Percentiles rank a stretch among this genome's conserved stretches.
Evolutionary conservation across 192 early-diverging fungal species (phyloP).

Genomic region (Podila minutissima): DNA sequence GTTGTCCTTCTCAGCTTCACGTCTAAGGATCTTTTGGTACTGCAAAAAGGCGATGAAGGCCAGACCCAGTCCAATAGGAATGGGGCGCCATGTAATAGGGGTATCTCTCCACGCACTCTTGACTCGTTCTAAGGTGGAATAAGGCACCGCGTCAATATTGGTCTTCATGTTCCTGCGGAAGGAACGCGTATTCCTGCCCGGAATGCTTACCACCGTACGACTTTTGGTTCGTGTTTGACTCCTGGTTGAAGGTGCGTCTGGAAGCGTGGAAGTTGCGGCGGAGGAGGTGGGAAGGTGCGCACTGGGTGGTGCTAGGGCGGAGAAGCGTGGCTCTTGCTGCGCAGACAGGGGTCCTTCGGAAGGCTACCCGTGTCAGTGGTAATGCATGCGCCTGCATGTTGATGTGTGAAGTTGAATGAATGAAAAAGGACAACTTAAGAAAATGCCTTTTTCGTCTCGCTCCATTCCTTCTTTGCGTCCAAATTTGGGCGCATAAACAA

Average conservation of each 20-base stretch:
- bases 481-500: not conserved
- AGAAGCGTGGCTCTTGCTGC: not conserved
- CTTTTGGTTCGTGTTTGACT: conserved; percentile 5
- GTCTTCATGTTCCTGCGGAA: no score
- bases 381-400: conserved; percentile 15
- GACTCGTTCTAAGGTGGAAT: conserved; percentile 31
- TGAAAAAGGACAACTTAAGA: not conserved
- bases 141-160: no score
- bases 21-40: conserved; percentile 59
- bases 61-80: conserved; percentile 78
- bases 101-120: conserved; percentile 59
- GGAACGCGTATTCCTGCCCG: no score
- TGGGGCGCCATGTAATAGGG: conserved; percentile 73
- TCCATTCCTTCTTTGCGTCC: not conserved
- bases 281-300: conserved; percentile 7
- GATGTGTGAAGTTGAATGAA: not conserved
- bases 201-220: conserved; percentile 16
- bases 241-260: conserved; percentile 13
- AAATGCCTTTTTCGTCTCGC: not conserved
- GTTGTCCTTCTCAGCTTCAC: conserved; percentile 44
- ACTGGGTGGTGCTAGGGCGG: conserved; percentile 1
- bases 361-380: conserved; percentile 16
- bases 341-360: not conserved
- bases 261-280: conserved; percentile 37
- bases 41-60: conserved; percentile 78